phyloP scores from a whole-genome alignment of 2,329 filamentous ascomycete genomes.

The Pyrenophora tritici-repentis region DNA sequence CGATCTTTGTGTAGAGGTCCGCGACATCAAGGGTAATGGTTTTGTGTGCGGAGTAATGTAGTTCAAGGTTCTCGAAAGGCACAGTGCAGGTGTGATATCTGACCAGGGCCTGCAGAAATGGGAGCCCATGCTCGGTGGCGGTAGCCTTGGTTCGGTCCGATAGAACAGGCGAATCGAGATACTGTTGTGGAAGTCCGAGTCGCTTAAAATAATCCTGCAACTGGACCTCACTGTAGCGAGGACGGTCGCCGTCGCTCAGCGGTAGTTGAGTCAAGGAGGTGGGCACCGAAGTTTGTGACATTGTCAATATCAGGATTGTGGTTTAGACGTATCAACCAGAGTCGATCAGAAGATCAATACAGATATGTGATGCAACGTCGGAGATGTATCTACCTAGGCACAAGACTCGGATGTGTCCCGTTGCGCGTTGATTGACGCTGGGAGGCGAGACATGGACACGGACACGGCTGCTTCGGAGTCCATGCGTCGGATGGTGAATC shows the following conservation, averaged over 20 bases:
- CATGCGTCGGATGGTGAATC: no score
- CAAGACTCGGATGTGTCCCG: no score
- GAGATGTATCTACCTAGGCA: not conserved
- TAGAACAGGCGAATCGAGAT: not conserved
- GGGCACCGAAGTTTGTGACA: not conserved
- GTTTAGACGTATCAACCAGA: not conserved
- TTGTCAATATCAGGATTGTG: not conserved
- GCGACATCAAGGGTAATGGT: constrained; percentile 53
- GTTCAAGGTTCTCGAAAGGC: constrained; percentile 17
- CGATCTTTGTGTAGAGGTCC: constrained; percentile 56
- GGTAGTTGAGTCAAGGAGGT: not conserved
- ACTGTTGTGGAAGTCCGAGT: not conserved
- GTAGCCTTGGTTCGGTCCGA: not conserved
- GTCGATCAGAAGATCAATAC: not conserved
- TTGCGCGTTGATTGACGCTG: no score
- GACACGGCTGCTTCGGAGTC: no score
- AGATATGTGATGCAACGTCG: not conserved
- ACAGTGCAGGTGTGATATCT: not conserved
- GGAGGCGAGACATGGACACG: no score
- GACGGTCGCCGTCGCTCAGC: not conserved
- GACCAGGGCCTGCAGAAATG: not conserved
- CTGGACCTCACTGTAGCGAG: not conserved
- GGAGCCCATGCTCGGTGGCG: not conserved
- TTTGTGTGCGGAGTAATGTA: constrained; percentile 44
- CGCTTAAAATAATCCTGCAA: not conserved